phyloP scores from a whole-genome alignment of 441 rosid genomes.

The Corymbia citriodora region DNA sequence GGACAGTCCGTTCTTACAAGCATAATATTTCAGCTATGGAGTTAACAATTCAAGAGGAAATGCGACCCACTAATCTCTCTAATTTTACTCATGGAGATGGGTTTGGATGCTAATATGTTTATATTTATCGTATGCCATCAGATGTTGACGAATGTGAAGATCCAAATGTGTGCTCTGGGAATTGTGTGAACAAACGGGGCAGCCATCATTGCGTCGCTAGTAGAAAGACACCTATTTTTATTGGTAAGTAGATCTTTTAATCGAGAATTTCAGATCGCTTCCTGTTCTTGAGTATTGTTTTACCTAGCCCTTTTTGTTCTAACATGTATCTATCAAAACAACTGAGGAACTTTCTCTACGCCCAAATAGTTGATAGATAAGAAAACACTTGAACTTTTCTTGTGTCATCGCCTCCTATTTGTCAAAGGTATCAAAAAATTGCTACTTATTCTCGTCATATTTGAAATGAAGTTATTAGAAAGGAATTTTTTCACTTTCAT shows the following conservation, averaged over 20 bases:
- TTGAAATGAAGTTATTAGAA: not conserved
- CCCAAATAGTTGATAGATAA: too few species aligned
- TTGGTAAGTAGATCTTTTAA: not conserved
- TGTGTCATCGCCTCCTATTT: too few species aligned
- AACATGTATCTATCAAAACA: not conserved
- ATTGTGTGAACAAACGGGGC: not conserved
- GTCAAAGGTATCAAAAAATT: too few species aligned
- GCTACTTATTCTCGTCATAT: not conserved
- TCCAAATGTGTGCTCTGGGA: not conserved
- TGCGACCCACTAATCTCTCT: not conserved
- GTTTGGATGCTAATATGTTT: not conserved
- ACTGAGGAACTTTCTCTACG: rapidly evolving
- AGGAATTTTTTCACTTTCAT: not conserved
- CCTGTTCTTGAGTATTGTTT: not conserved
- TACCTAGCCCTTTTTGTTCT: not conserved
- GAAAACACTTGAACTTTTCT: too few species aligned
- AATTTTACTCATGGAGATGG: not conserved
- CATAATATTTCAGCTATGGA: not conserved
- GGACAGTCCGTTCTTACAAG: not conserved
- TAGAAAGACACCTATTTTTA: too few species aligned
- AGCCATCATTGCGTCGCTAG: rapidly evolving
- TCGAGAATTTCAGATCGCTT: not conserved
- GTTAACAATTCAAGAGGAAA: not conserved
- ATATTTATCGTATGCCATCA: not conserved
- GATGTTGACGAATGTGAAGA: not conserved